Evolutionary conservation across 1,284 basidiomycete genomes (phyloP).

Genomic region (Sporisorium reilianum): DNA sequence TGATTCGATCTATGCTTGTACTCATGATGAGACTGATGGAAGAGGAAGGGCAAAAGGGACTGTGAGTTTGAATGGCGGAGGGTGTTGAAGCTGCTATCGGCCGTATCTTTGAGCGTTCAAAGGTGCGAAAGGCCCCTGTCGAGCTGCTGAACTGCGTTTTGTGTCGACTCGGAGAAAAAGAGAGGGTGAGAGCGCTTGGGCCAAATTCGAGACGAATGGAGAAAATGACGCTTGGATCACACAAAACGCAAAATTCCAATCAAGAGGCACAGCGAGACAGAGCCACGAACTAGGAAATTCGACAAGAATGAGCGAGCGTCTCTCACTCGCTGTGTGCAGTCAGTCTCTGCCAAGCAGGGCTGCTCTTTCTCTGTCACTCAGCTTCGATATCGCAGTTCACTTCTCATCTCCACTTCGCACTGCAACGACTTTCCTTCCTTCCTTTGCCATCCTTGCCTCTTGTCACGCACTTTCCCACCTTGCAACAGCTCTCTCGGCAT

Average conservation of each 20-base stretch:
- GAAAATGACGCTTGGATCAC: conserved; percentile 18
- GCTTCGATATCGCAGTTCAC: conserved; percentile 4
- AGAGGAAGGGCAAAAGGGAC: not conserved
- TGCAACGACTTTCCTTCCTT: too few relatives aligned
- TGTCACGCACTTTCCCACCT: too few relatives aligned
- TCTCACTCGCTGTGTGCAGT: not conserved
- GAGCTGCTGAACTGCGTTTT: conserved; percentile 6
- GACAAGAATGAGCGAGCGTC: not conserved
- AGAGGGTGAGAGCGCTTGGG: conserved; percentile 2
- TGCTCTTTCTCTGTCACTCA: too few relatives aligned
- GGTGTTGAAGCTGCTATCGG: conserved; percentile 22
- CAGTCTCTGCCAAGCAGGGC: not conserved
- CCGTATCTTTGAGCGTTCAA: not conserved
- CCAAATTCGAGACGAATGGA: conserved; percentile 4
- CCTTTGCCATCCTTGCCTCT: too few relatives aligned
- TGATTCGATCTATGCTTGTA: not conserved
- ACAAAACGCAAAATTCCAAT: too few relatives aligned
- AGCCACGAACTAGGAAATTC: conserved; percentile 6
- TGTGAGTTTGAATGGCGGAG: too few relatives aligned
- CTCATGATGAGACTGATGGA: not conserved
- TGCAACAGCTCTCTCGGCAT: not conserved
- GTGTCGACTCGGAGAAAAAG: not conserved
- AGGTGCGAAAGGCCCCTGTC: conserved; percentile 20
- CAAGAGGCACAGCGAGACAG: not conserved
- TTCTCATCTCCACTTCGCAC: not conserved